Evolutionary conservation across 768 basidiomycete species (phyloP), one percentile per base, ranked within the genome.

Genomic region (Tricholoma furcatifolium): DNA sequence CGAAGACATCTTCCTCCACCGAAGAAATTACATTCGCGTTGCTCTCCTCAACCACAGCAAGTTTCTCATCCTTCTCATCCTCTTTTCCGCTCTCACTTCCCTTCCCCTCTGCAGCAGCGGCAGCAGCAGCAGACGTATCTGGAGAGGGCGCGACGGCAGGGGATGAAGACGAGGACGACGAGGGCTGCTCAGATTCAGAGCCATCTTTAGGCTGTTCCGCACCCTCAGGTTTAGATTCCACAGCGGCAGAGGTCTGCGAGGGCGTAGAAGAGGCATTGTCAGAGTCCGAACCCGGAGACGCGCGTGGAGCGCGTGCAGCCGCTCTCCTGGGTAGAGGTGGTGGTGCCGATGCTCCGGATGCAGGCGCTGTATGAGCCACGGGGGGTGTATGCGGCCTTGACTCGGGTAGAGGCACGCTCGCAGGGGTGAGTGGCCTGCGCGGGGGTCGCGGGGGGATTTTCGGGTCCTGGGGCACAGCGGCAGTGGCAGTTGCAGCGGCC

Each of bases 271-370:
- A 64, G 36, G 66, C 59, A 39, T 66, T 64, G 4, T 43, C 61
- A 32, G 50, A 61, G 48, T 47, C 64, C 27, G 48, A 55, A 47
- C 65, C 64, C 27, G 48, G 56, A 47, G 65, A 61, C 23, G 60
- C 57, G 10, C 75, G 70, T 11, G 76, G 61, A 6, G 69, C 70
- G 18, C 87, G 75, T 1, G 78, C 81, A 43, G 84, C 78, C 0
- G 87, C 87, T 41, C 87, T 73, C 38, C 84, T 75, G 0, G 87
- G 87, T 20, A 90, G 65, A 2, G 87, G 87, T 0, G 87, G 87
- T 6, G 78, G 76, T 3, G 67, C 61, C 17, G 58, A 50, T 6
- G 27, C 55, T 15, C 55, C 58, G 18, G 60, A 54, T 14, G 72
- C 69, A 3, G 58, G 31, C 9, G 21, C 42, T 20, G 47, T 34